Percentiles rank a stretch among this genome's conserved stretches.
Conservation (phyloP, 2,329 filamentous ascomycete genomes). For the Aspergillus puulaauensis region DNA sequence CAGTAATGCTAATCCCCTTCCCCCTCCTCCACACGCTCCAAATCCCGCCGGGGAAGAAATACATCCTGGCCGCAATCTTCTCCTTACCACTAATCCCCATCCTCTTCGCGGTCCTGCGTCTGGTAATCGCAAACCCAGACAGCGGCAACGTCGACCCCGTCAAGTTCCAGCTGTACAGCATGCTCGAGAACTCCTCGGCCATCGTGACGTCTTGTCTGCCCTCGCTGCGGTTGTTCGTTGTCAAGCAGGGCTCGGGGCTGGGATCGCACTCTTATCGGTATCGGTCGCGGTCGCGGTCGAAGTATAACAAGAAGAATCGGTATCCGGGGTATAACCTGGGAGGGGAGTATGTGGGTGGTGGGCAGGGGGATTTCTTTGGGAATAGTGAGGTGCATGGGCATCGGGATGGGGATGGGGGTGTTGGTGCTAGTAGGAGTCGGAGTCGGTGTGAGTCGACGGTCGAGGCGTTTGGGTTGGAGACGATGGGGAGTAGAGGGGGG, state of each 20-base stretch:
- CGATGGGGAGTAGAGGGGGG: not conserved
- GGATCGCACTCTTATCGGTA: not conserved
- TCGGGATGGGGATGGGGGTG: too few relatives aligned
- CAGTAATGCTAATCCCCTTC: slow-evolving; percentile 3
- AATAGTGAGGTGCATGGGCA: not conserved
- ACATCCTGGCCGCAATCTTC: not conserved
- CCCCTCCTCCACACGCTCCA: not conserved
- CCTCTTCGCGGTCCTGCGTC: slow-evolving; percentile 1
- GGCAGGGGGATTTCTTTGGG: not conserved
- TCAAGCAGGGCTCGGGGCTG: not conserved
- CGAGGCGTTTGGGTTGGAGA: not conserved
- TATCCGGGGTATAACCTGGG: not conserved
- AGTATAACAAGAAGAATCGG: not conserved
- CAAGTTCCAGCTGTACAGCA: slow-evolving; percentile 2
- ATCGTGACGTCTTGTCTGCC: not conserved
- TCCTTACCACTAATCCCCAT: not conserved
- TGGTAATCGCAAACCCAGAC: slow-evolving; percentile 1
- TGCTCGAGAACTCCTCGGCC: slow-evolving; percentile 2
- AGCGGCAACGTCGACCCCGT: not conserved
- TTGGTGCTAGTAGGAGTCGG: too few relatives aligned
- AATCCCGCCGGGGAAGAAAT: not conserved
- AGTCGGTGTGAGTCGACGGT: too few relatives aligned
- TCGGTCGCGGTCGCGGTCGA: not conserved
- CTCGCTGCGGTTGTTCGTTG: not conserved
- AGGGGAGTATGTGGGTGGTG: not conserved